Evolutionary conservation across 2,329 filamentous ascomycete genomes (phyloP), one percentile per base, ranked within the genome.

Genomic region (Ceratocystis variospora): DNA sequence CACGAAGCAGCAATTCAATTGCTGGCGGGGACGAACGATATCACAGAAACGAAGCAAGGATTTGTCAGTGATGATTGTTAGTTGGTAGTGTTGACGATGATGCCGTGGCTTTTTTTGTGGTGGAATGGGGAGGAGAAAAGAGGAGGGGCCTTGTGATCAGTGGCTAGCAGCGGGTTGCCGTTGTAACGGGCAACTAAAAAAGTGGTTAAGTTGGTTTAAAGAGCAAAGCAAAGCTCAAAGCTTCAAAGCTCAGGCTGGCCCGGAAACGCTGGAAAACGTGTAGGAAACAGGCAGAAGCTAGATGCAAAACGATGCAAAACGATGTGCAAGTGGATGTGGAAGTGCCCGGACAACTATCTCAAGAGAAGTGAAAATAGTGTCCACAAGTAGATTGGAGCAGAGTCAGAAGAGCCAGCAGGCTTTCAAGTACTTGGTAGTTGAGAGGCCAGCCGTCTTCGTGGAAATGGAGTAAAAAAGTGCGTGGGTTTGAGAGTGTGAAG

Each of bases 361-460:
- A 41, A 61, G 62, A 64, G 48, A 63, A 48, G 28, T 41, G 55
- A 67, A 41, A 41, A 63, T 57, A 41, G 31, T 44, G 61, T 62
- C 33, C 8, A 53, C 22, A 46, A 37, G 19, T 65, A 41, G 37
- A 12, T 41, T 41, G 44, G 44, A 61, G 44, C 48, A 57, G 53
- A 59, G 63, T 41, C 41, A 57, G 63, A 65, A 59, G 57, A 65
- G 45, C 31, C 64, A 48, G 57, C 25, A 55, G 57, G 55, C 64
- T 65, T 48, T 65, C 64, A 65, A 65, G 64, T 65, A 65, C 64
- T 33, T 44, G 31, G 64, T 65, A 65, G 64, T 65, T 65, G 64
- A 65, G 57, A 65, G 64, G 64, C 64, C 64, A 65, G 64, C 64
- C 50, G 64, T 65, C 64, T 65, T 31, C 44, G 44, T 25, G 44